These are phyloP conservation scores for Schizothecium vesticola DNA, from an alignment of 495 filamentous ascomycete species.

Conservation along the genomic window DNA sequence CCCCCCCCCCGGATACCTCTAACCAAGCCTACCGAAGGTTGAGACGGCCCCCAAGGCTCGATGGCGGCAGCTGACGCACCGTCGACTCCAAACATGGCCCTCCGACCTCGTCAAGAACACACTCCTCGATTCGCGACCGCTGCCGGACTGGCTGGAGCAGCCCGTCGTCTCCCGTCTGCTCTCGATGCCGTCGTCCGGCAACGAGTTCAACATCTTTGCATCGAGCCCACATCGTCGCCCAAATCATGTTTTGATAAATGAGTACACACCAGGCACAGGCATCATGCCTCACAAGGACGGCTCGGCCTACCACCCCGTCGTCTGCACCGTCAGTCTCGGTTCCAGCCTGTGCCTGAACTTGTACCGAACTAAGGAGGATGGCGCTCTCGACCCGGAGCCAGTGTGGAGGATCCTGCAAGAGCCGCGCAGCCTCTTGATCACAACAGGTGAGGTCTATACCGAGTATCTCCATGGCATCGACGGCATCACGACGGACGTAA, in stretches of 20 bases:
- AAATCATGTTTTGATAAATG: constrained; percentile 92
- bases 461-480: constrained; percentile 74
- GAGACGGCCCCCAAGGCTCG: constrained; percentile 61
- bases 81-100: constrained; percentile 87
- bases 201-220: constrained; percentile 52
- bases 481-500: constrained; percentile 52
- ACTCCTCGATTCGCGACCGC: constrained; percentile 60
- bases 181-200: constrained; percentile 38
- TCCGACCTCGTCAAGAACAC: constrained; percentile 68
- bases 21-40: constrained; percentile 34
- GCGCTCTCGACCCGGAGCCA: constrained; percentile 40
- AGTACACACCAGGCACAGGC: constrained; percentile 81
- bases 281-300: constrained; percentile 98
- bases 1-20: constrained; percentile 9
- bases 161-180: constrained; percentile 67
- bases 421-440: constrained; percentile 74
- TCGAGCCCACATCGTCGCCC: constrained; percentile 66
- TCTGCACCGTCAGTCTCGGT: constrained; percentile 85
- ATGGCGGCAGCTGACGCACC: constrained; percentile 81
- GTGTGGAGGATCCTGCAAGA: constrained; percentile 78
- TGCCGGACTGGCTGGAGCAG: constrained; percentile 70
- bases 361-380: constrained; percentile 56
- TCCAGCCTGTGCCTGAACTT: constrained; percentile 73
- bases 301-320: constrained; percentile 74
- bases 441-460: constrained; percentile 60